Base-by-base conservation (phyloP, 2,329 filamentous ascomycete species). In the Dactylonectria estremocensis region DNA sequence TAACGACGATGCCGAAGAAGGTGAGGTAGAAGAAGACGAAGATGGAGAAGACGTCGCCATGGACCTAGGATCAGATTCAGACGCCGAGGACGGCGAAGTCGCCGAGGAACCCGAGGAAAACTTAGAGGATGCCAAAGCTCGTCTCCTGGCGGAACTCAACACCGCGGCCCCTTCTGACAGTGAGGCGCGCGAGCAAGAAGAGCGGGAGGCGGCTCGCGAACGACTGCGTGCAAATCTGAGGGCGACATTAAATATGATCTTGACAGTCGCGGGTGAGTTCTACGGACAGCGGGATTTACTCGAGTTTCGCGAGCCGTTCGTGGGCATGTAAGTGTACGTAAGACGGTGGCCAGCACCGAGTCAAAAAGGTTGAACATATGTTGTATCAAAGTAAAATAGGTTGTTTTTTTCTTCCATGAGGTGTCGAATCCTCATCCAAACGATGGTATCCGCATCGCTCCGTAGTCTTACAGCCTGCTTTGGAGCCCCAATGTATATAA, bases 221-320 rank as follows among this genome's bases (percentile, higher is more conserved):
- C 78, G 83, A n/a, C 78, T 78, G 45, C 82, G 81, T 45, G 80
- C 84, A 74, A 89, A 87, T 77, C 86, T 85, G 83, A 85, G 88
- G 31, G 92, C 90, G n/a, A 95, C 94, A 46, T 85, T 98, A 37
- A 95, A 97, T 81, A 97, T 97, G 94, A 93, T 98, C 60, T 84
- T 98, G 72, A 96, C 93, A 0, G 87, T 98, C 40, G 91, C 93
- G 54, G 95, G 94, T 74, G 95, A 97, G 81, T 90, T 93, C 72
- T 98, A 95, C 81, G 95, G 95, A 1, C 95, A 98, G 81, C 87
- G 92, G 71, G 95, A 98, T 80, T 81, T 98, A 69, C 86, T 98
- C 55, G 90, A 93, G 74, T 93, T 91, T 69, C 88, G 94, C 65
- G 88, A 92, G 68, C 88, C 88, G 4, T 90, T 90, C 74, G 81